Evolutionary conservation across 768 basidiomycete genomes (phyloP).

Genomic region (Pleurotus salmoneostramineus): DNA sequence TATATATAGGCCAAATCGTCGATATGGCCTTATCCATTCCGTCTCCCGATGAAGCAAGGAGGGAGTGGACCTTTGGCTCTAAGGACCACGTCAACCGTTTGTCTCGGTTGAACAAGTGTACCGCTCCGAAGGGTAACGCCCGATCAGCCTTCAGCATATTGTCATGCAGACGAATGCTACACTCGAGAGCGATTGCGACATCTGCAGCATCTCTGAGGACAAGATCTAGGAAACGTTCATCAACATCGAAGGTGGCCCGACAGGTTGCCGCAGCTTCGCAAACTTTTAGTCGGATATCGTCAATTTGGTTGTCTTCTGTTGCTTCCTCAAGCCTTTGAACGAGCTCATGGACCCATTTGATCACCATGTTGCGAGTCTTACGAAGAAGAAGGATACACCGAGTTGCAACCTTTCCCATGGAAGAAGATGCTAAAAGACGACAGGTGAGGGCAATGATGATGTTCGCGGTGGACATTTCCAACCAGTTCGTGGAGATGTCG

Average conservation of each 20-base stretch:
- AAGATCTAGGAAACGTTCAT: conserved; percentile 10
- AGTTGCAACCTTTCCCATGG: conserved; percentile 9
- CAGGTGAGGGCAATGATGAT: conserved; percentile 27
- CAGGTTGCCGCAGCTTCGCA: conserved; percentile 35
- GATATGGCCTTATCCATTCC: conserved; percentile 10
- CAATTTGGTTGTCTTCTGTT: conserved; percentile 10
- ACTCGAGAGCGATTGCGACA: conserved; percentile 18
- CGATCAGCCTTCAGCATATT: conserved; percentile 17
- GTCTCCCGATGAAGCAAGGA: not conserved
- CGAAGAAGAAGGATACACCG: conserved; percentile 23
- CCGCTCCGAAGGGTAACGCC: not conserved
- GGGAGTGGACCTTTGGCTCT: conserved; percentile 8
- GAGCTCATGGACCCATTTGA: conserved; percentile 33
- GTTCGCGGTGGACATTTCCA: conserved; percentile 23
- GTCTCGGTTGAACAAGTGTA: conserved; percentile 24
- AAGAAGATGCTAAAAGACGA: conserved; percentile 30
- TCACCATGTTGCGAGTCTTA: conserved; percentile 23
- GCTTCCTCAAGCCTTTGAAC: conserved; percentile 15
- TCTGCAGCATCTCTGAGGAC: conserved; percentile 20
- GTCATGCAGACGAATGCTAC: conserved; percentile 19
- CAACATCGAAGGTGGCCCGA: conserved; percentile 34
- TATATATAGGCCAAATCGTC: conserved; percentile 15
- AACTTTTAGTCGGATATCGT: conserved; percentile 19
- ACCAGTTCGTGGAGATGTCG: conserved; percentile 38
- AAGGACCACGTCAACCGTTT: conserved; percentile 22